phyloP scores from a whole-genome alignment of 257 asterid genomes.

The Thymus mandschuricus region DNA sequence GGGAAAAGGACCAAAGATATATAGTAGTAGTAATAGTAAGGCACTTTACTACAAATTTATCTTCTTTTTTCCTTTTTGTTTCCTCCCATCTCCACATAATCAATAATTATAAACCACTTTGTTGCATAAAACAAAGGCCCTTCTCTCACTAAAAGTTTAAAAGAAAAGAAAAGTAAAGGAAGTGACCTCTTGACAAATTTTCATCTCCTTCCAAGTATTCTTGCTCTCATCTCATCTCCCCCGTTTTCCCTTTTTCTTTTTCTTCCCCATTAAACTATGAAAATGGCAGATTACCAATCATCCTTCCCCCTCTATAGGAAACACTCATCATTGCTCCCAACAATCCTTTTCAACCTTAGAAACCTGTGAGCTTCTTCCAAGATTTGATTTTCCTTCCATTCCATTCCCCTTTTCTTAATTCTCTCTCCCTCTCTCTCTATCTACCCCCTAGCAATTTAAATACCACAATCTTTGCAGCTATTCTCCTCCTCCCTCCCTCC shows the following conservation, averaged over 20 bases:
- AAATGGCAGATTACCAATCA: constrained; percentile 81
- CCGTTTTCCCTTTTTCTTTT: constrained; percentile 22
- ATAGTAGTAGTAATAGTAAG: background rate
- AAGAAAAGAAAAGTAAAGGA: constrained; percentile 38
- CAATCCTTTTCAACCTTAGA: constrained; percentile 72
- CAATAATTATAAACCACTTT: constrained; percentile 36
- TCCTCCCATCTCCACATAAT: constrained; percentile 44
- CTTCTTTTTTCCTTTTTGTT: constrained; percentile 39
- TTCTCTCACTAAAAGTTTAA: constrained; percentile 19
- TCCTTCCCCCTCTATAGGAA: constrained; percentile 87
- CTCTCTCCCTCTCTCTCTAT: constrained; percentile 3
- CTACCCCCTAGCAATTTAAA: constrained; percentile 39
- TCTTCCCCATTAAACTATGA: constrained; percentile 62
- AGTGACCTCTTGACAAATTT: constrained; percentile 36
- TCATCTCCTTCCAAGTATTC: constrained; percentile 46
- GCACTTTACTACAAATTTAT: constrained; percentile 28
- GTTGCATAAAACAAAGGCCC: constrained; percentile 31
- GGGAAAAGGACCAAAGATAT: constrained; percentile 9
- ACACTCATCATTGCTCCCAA: constrained; percentile 97
- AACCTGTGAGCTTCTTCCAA: constrained; percentile 62
- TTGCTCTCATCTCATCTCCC: constrained; percentile 27
- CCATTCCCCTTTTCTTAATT: background rate
- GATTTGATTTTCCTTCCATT: constrained; percentile 45
- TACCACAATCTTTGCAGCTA: constrained; percentile 41
- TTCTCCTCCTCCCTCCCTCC: constrained; percentile 11